Evolutionary conservation across 352 stramenopile species (phyloP), one percentile per base, ranked within the genome.

Genomic region (Pythium apleroticum): DNA sequence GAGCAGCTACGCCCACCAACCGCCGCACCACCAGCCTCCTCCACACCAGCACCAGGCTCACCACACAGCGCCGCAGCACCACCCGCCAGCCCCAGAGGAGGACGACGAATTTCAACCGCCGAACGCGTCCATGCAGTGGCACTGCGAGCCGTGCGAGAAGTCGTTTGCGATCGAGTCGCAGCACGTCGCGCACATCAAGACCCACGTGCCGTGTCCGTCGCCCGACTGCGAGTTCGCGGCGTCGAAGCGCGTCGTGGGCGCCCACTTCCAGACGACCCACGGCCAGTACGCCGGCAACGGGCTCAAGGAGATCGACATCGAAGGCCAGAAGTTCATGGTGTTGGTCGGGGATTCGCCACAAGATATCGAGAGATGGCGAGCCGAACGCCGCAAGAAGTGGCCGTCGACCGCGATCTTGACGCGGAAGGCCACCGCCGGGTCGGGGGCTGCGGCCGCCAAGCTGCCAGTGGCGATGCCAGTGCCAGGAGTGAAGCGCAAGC

Each of bases 271-370:
- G 69, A 90, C 78, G 0, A 72, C 68, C 0, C 86, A 95, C 60
- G 84, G 86, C 11, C 79, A 91, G 45, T 93, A 82, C 52, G 71
- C 65, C 15, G 86, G 86, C 2, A 64, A 88, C 43, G 86, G 86
- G 10, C 70, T 93, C 11, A 93, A 95, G 58, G 83, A 92, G 39
- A 90, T 95, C 30, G 86, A 92, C 12, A 73, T 95, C 54, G 86
- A 95, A 70, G 86, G 84, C n/a, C 86, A 95, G 49, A 93, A 89
- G 65, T 95, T 95, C 60, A 86, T 82, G 69, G 86, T 95, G n/a
- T 60, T 95, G 12, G 77, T 95, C 20, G 86, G 86, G 17, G 88
- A 95, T 35, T 93, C 84, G 22, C 79, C 78, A 0, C 81, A 93
- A 55, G 86, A 95, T 52, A 95, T 95, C 65, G 64, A 74, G 0